These are phyloP conservation scores for Cyclotella sp. DNA, from an alignment of 108 stramenopile genomes.

Conservation along the genomic window DNA sequence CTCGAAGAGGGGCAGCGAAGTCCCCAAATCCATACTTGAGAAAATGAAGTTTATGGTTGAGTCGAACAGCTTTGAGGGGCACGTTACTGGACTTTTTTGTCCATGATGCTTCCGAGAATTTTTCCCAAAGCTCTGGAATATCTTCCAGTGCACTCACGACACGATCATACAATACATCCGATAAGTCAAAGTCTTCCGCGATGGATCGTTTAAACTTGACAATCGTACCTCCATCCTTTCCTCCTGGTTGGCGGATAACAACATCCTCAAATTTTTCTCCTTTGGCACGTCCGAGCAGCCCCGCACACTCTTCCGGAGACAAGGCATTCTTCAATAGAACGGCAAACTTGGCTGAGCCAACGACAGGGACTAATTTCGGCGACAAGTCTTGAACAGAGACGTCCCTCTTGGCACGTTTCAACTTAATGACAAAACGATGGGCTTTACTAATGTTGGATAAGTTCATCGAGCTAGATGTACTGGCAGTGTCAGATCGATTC, in stretches of 20 bases:
- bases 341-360: conserved; percentile 15
- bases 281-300: conserved; percentile 6
- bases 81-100: neutral
- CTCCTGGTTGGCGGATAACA: neutral
- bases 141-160: conserved; percentile 3
- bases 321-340: conserved; percentile 10
- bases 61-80: neutral
- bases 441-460: conserved; percentile 1
- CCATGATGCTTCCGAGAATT: conserved; percentile 5
- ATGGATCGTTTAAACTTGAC: neutral
- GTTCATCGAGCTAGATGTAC: neutral
- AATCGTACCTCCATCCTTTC: neutral
- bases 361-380: conserved; percentile 5
- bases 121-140: conserved; percentile 8
- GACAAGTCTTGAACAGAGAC: conserved; percentile 22
- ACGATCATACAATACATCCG: conserved; percentile 10
- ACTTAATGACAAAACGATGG: conserved; percentile 16
- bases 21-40: conserved; percentile 13
- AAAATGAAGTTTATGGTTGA: neutral
- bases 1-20: neutral
- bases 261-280: neutral
- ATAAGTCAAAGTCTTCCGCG: neutral
- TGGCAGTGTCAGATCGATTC: conserved; percentile 10
- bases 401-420: neutral
- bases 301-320: conserved; percentile 18